Base-by-base conservation (phyloP, 2,329 filamentous ascomycete genomes). In the Huntiella savannae region DNA sequence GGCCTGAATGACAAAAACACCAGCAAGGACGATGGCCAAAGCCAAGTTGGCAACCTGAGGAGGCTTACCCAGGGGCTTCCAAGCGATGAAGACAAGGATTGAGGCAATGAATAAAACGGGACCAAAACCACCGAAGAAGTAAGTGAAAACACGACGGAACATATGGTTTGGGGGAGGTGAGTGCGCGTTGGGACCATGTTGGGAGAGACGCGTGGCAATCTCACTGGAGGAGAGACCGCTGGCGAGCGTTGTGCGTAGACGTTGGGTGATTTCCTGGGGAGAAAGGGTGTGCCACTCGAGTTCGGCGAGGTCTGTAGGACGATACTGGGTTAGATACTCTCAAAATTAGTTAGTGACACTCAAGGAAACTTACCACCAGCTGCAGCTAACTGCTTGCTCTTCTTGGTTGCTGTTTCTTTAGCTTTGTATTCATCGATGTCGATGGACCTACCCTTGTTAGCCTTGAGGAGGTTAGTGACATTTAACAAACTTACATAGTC, bases 41-140 rank as follows among this genome's bases (percentile, higher is more conserved):
- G 80, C 82, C 52, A 75, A 53, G 56, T 88, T 87, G 5, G 82
- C 79, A 11, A 70, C 54, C 0, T 76, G 70, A 2, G 82, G 80
- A 2, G 81, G 81, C 7, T 80, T 56, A 4, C 81, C 81, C 0
- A 87, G 70, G 0, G 82, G 82, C 52, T 73, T 77, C 80, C 81
- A 87, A 2, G 80, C 75, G 49, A 87, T 63, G 55, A 86, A 84
- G 43, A 87, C 81, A 2, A 87, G 67, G 33, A 86, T 70, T 15
- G 71, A 67, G 13, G 79, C 81, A 2, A 77, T 56, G 5, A 86
- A 67, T 3, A 87, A 67, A 43, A 88, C 73, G 1, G 73, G 68
- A 2, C 82, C 81, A 53, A 87, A 88, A 1, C 82, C 82, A 52
- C 77, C 78, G 62, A 85, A 85, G 54, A 86, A 76, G 60, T 87